A percentile compares a stretch with the other conserved stretches of the same genome.
Conservation (phyloP, 345 rosid genomes). For the Corymbia maculata region DNA sequence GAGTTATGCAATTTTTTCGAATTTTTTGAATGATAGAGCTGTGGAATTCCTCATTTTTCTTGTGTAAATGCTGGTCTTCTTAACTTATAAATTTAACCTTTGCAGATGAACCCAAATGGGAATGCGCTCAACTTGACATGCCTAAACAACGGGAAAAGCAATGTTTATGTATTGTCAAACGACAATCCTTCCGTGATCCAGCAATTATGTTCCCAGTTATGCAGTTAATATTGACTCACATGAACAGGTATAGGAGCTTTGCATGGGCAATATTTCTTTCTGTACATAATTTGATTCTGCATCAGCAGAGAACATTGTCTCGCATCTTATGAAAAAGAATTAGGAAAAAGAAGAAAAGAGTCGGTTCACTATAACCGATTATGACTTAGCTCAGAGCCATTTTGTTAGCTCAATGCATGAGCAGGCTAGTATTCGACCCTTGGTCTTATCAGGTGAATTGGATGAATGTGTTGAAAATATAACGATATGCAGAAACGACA, state of each 20-base stretch:
- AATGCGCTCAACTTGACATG: constrained; percentile 58
- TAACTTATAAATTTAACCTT: background rate
- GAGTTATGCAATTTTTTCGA: background rate
- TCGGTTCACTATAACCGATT: background rate
- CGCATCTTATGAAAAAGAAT: background rate
- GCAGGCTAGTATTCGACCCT: background rate
- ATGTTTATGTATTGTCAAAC: constrained; percentile 10
- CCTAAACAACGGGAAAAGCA: constrained; percentile 33
- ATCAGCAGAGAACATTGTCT: background rate
- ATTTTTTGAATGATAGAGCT: background rate
- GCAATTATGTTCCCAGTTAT: constrained; percentile 47
- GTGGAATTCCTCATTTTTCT: background rate
- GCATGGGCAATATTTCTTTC: background rate
- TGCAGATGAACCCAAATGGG: constrained; percentile 51
- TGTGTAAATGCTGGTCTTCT: background rate
- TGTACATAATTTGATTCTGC: background rate
- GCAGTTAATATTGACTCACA: constrained; percentile 9
- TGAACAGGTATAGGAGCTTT: background rate
- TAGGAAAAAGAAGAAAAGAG: background rate
- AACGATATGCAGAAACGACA: no score
- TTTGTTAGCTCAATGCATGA: background rate
- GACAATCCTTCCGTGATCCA: constrained; percentile 14
- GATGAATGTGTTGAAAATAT: no score
- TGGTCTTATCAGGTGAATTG: background rate
- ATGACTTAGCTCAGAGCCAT: background rate